Evolutionary conservation across 2,329 filamentous ascomycete genomes (phyloP).

Genomic region (Monilinia fructigena): DNA sequence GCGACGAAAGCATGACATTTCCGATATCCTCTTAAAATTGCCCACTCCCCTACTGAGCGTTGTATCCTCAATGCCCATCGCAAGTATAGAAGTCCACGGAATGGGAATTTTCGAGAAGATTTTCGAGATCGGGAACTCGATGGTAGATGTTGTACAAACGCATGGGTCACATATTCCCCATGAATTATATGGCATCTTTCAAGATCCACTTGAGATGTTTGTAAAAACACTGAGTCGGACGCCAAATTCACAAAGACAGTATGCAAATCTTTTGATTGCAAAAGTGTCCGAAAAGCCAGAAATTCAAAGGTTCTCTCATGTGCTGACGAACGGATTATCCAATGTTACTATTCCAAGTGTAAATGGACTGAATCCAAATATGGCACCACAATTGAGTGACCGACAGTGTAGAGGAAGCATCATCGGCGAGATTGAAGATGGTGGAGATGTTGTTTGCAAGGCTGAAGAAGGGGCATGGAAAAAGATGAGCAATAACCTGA

Average conservation of each 20-base stretch:
- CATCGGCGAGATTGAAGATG: conserved; percentile 30
- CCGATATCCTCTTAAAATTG: conserved; percentile 61
- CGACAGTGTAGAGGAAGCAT: conserved; percentile 33
- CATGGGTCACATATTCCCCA: conserved; percentile 29
- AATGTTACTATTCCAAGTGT: not conserved
- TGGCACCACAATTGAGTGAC: not conserved
- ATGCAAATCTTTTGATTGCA: conserved; percentile 46
- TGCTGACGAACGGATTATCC: conserved; percentile 23
- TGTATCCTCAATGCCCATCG: conserved; percentile 44
- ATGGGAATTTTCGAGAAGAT: conserved; percentile 53
- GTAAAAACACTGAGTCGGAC: conserved; percentile 47
- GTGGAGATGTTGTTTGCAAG: not conserved
- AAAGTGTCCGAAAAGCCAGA: conserved; percentile 46
- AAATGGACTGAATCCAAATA: not conserved
- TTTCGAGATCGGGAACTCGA: conserved; percentile 48
- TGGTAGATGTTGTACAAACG: conserved; percentile 48
- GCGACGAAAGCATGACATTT: conserved; percentile 62
- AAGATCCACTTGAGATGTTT: conserved; percentile 48
- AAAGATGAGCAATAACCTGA: not conserved
- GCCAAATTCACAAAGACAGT: conserved; percentile 47
- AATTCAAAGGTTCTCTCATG: conserved; percentile 32
- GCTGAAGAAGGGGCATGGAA: not conserved
- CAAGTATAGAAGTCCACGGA: conserved; percentile 48
- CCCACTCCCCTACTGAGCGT: conserved; percentile 55
- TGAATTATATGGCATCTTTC: conserved; percentile 36